Evolutionary conservation across 345 rosid species (phyloP).

Genomic region (Populus davidiana): DNA sequence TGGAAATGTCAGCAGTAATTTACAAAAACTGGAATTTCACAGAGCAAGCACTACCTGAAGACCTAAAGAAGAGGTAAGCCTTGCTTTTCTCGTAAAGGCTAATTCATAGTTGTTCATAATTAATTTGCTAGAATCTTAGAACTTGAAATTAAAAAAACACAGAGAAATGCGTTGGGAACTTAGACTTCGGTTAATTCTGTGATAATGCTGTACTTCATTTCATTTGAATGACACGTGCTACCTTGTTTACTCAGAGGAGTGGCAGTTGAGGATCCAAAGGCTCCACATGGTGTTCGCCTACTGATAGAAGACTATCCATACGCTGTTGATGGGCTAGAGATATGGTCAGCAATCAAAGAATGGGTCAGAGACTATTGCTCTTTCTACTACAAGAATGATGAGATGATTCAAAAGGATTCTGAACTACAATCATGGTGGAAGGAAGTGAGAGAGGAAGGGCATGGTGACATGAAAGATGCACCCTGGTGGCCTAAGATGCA

Average conservation of each 20-base stretch:
- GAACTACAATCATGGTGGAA: slow-evolving; percentile 46
- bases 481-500: slow-evolving; percentile 42
- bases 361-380: slow-evolving; percentile 41
- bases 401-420: slow-evolving; percentile 17
- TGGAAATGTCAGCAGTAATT: slow-evolving; percentile 34
- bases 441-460: slow-evolving; percentile 33
- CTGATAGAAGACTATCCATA: slow-evolving; percentile 35
- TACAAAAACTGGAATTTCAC: slow-evolving; percentile 40
- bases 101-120: neutral
- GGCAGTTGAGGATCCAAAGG: slow-evolving; percentile 26
- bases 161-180: neutral
- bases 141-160: neutral
- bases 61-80: slow-evolving; percentile 33
- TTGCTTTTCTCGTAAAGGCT: too few relatives aligned
- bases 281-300: slow-evolving; percentile 28
- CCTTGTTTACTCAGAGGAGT: slow-evolving; percentile 27
- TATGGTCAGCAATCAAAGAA: slow-evolving; percentile 36
- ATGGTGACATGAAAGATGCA: slow-evolving; percentile 32
- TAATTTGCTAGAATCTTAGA: neutral
- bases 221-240: neutral
- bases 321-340: slow-evolving; percentile 44
- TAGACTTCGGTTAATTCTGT: neutral
- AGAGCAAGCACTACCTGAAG: slow-evolving; percentile 37
- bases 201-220: neutral
- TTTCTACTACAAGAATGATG: slow-evolving; percentile 31